phyloP scores from a whole-genome alignment of 257 asterid species.

The Pogostemon cablin region DNA sequence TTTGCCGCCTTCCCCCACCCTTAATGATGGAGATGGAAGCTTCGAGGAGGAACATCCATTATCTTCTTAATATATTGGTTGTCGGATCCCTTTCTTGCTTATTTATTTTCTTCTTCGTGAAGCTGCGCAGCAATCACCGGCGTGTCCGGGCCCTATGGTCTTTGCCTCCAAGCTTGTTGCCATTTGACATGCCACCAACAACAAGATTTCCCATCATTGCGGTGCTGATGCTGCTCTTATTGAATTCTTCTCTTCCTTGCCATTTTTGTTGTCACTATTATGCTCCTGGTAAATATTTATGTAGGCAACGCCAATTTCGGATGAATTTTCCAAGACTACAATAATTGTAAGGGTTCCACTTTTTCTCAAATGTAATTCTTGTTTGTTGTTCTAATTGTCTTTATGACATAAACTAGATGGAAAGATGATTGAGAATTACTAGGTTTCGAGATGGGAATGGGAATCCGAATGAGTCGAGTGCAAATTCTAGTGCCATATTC shows the following conservation, averaged over 20 bases:
- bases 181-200: conserved; percentile 93
- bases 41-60: conserved; percentile 76
- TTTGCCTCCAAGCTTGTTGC: conserved; percentile 86
- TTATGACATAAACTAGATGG: conserved; percentile 71
- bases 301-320: conserved; percentile 78
- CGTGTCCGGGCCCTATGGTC: conserved; percentile 95
- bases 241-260: conserved; percentile 81
- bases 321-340: conserved; percentile 87
- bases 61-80: conserved; percentile 84
- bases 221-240: conserved; percentile 99
- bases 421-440: too few relatives aligned
- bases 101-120: conserved; percentile 76
- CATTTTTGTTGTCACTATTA: conserved; percentile 54
- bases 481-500: conserved; percentile 76
- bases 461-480: conserved; percentile 69
- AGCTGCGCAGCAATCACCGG: conserved; percentile 96
- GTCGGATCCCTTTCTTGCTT: conserved; percentile 90
- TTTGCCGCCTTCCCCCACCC: conserved; percentile 58
- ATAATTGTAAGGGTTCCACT: conserved; percentile 79
- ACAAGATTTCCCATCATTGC: conserved; percentile 84
- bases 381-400: conserved; percentile 76
- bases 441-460: conserved; percentile 89
- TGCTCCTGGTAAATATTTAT: conserved; percentile 78
- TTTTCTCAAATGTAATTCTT: conserved; percentile 88
- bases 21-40: conserved; percentile 51